A percentile compares a stretch with the other conserved stretches of the same genome.
Conservation (phyloP, 2,329 filamentous ascomycete genomes). For the Diaporthe velutina region DNA sequence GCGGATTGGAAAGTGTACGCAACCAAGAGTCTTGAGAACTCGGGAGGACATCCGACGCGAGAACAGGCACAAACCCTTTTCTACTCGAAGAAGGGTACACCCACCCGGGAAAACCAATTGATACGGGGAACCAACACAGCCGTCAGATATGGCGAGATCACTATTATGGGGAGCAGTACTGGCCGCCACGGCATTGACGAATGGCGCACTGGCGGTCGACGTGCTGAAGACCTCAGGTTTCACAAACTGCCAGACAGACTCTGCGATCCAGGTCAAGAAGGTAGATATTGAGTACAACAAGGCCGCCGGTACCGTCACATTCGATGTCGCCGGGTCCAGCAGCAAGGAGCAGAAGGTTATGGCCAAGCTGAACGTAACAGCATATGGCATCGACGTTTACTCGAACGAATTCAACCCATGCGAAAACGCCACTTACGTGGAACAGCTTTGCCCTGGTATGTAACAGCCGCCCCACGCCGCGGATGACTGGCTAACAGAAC, state of each 20-base stretch:
- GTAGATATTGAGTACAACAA: slow-evolving; percentile 86
- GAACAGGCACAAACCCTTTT: slow-evolving; percentile 13
- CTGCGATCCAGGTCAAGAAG: slow-evolving; percentile 76
- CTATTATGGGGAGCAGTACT: slow-evolving; percentile 45
- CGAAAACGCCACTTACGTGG: slow-evolving; percentile 72
- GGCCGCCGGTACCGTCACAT: slow-evolving; percentile 77
- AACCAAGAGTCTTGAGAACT: slow-evolving; percentile 4
- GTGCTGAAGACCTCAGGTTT: slow-evolving; percentile 87
- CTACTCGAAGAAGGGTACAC: slow-evolving; percentile 23
- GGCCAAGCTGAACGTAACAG: slow-evolving; percentile 80
- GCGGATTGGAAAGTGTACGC: slow-evolving; percentile 36
- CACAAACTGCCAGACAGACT: slow-evolving; percentile 75
- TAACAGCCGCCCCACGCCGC: slow-evolving; percentile 45
- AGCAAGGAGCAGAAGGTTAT: slow-evolving; percentile 82
- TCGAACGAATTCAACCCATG: slow-evolving; percentile 88
- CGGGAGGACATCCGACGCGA: slow-evolving; percentile 16
- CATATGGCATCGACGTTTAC: slow-evolving; percentile 88
- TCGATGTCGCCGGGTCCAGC: slow-evolving; percentile 87
- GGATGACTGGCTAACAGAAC: slow-evolving; percentile 41
- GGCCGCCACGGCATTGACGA: slow-evolving; percentile 53
- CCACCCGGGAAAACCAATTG: background rate
- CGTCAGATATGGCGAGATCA: slow-evolving; percentile 44
- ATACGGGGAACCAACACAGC: background rate
- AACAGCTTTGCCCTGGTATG: slow-evolving; percentile 83
- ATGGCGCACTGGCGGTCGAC: slow-evolving; percentile 72